Percentiles rank a stretch among this genome's conserved stretches.
Evolutionary conservation across 805 yeast genomes (phyloP).

Genomic region (Millerozyma miso): DNA sequence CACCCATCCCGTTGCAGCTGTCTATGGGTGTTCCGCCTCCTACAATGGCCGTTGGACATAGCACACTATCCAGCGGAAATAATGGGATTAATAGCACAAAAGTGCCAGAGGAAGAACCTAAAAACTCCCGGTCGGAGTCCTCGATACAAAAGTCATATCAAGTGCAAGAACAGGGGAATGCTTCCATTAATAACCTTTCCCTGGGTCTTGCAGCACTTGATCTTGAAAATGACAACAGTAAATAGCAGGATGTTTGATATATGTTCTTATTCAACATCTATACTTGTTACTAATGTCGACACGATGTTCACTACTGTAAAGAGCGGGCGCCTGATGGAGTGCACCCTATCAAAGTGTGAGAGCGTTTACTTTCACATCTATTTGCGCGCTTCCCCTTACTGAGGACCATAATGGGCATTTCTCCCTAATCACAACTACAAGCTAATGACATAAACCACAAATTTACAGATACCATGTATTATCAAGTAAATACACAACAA

Average conservation of each 20-base stretch:
- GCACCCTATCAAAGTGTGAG: too few relatives aligned
- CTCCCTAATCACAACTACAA: too few relatives aligned
- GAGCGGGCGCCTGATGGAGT: too few relatives aligned
- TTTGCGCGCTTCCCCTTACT: too few relatives aligned
- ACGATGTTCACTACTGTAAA: too few relatives aligned
- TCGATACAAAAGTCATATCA: neutral
- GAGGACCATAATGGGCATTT: too few relatives aligned
- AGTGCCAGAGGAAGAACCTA: neutral
- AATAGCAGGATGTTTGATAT: neutral
- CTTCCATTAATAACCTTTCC: neutral
- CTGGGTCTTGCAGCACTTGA: neutral
- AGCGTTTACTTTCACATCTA: too few relatives aligned
- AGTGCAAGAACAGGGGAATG: neutral
- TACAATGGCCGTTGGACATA: neutral
- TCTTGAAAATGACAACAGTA: neutral
- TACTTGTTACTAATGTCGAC: too few relatives aligned
- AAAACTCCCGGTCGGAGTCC: neutral
- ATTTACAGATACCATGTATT: neutral
- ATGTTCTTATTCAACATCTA: too few relatives aligned
- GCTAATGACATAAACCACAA: too few relatives aligned
- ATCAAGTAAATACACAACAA: neutral
- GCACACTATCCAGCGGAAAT: too few relatives aligned
- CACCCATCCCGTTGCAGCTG: constrained; percentile 10
- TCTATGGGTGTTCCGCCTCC: neutral
- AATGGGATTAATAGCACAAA: neutral